Conservation (phyloP, 768 basidiomycete species). For the Leccinum rimulosum region DNA sequence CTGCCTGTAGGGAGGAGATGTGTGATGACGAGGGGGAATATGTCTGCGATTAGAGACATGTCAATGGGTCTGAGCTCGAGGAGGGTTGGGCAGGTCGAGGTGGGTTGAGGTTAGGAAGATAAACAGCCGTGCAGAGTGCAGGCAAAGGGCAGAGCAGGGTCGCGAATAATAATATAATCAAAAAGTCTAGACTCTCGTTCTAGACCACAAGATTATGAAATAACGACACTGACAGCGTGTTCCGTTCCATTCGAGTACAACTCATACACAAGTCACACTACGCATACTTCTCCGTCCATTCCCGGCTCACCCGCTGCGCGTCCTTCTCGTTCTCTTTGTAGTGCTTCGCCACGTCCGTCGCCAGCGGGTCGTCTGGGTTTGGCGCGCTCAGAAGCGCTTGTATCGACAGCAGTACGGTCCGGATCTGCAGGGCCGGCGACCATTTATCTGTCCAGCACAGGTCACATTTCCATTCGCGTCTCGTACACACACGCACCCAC, state of each 20-base stretch:
- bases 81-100: neutral
- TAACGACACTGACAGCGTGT: conserved; percentile 6
- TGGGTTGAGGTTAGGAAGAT: conserved; percentile 1
- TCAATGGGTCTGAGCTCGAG: neutral
- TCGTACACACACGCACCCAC: conserved; percentile 38
- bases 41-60: conserved; percentile 36
- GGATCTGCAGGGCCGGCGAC: conserved; percentile 98
- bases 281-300: conserved; percentile 95
- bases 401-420: conserved; percentile 93
- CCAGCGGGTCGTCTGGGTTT: conserved; percentile 94
- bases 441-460: conserved; percentile 74
- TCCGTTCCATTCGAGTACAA: neutral
- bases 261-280: conserved; percentile 18
- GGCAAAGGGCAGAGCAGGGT: conserved; percentile 14
- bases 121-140: neutral
- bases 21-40: conserved; percentile 33
- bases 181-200: conserved; percentile 24
- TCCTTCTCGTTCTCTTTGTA: conserved; percentile 98
- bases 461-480: conserved; percentile 1
- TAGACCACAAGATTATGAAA: conserved; percentile 18
- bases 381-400: conserved; percentile 96
- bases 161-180: conserved; percentile 14
- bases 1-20: conserved; percentile 15
- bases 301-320: conserved; percentile 86
- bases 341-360: conserved; percentile 94